Conservation (phyloP, 495 filamentous ascomycete genomes). For the Saxophila tyrrhenica region DNA sequence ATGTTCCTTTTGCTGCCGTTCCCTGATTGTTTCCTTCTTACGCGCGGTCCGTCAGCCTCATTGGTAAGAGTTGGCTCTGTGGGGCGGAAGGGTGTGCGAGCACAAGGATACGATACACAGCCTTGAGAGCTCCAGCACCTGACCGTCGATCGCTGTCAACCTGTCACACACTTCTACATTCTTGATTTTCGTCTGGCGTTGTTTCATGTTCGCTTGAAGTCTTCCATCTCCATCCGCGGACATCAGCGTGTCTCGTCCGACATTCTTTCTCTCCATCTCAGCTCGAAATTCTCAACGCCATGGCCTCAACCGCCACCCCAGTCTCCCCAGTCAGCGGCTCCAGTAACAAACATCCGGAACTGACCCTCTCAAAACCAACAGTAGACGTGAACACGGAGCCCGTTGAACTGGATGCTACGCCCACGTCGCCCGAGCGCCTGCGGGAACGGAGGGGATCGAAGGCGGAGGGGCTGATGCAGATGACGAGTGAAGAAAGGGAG, state of each 20-base stretch:
- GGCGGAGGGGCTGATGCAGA: constrained; percentile 5
- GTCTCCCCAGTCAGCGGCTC: constrained; percentile 9
- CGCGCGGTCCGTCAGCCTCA: too few relatives aligned
- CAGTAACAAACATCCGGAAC: constrained; percentile 10
- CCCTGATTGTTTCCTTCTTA: too few relatives aligned
- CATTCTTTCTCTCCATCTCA: too few relatives aligned
- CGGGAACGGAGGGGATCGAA: constrained; percentile 3
- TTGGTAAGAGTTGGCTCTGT: too few relatives aligned
- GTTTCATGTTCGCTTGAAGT: too few relatives aligned
- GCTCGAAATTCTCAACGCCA: too few relatives aligned
- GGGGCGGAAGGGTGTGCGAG: too few relatives aligned
- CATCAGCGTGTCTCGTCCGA: too few relatives aligned
- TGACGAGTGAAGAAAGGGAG: constrained; percentile 22
- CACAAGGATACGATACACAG: neutral
- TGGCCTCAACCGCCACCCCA: constrained; percentile 1
- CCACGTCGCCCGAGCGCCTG: constrained; percentile 13
- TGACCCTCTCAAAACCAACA: constrained; percentile 14
- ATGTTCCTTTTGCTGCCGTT: neutral
- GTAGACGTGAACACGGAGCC: constrained; percentile 24
- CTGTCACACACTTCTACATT: neutral
- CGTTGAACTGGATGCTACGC: constrained; percentile 27
- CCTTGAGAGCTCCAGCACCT: neutral
- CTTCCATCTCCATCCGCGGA: too few relatives aligned
- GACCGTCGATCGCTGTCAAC: neutral
- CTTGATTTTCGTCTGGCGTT: neutral